Percentiles rank a stretch among this genome's conserved stretches.
These are phyloP conservation scores for Imleria badia DNA, from an alignment of 768 basidiomycete species.

Conservation along the genomic window DNA sequence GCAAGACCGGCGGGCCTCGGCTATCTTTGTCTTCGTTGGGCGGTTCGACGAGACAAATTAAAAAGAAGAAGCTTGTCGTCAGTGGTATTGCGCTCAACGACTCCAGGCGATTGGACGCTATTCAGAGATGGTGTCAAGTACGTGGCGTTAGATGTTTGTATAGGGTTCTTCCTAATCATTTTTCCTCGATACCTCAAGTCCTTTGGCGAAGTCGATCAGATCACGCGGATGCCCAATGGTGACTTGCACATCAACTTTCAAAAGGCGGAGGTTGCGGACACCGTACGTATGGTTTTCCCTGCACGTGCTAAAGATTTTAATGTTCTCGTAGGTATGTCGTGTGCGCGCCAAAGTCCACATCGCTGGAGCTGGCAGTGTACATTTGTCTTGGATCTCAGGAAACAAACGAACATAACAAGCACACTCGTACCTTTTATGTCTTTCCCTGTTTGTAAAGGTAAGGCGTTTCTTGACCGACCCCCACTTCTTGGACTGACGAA, in stretches of 20 bases:
- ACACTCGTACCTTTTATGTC: not conserved
- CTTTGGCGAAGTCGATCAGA: slow-evolving; percentile 75
- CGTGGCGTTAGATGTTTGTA: slow-evolving; percentile 12
- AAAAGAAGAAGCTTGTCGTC: slow-evolving; percentile 66
- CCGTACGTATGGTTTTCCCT: slow-evolving; percentile 43
- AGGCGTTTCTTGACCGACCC: not conserved
- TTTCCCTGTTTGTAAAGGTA: slow-evolving; percentile 27
- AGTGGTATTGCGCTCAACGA: slow-evolving; percentile 67
- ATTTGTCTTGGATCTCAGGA: slow-evolving; percentile 71
- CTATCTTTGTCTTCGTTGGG: slow-evolving; percentile 36
- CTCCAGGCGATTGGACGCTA: slow-evolving; percentile 59
- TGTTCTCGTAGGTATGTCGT: slow-evolving; percentile 61
- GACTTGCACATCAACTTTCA: slow-evolving; percentile 78
- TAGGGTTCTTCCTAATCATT: slow-evolving; percentile 1
- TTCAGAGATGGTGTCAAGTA: slow-evolving; percentile 78
- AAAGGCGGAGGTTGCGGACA: slow-evolving; percentile 76
- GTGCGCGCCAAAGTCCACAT: slow-evolving; percentile 75
- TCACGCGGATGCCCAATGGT: slow-evolving; percentile 71
- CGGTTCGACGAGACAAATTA: slow-evolving; percentile 40
- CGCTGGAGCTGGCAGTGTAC: slow-evolving; percentile 72
- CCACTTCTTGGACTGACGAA: not conserved
- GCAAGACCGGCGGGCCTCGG: slow-evolving; percentile 23
- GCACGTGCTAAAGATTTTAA: slow-evolving; percentile 2
- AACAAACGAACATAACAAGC: slow-evolving; percentile 37
- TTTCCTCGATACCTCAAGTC: slow-evolving; percentile 39